phyloP scores from a whole-genome alignment of 176 grass and related monocot species.

The Saccharum spontaneum region DNA sequence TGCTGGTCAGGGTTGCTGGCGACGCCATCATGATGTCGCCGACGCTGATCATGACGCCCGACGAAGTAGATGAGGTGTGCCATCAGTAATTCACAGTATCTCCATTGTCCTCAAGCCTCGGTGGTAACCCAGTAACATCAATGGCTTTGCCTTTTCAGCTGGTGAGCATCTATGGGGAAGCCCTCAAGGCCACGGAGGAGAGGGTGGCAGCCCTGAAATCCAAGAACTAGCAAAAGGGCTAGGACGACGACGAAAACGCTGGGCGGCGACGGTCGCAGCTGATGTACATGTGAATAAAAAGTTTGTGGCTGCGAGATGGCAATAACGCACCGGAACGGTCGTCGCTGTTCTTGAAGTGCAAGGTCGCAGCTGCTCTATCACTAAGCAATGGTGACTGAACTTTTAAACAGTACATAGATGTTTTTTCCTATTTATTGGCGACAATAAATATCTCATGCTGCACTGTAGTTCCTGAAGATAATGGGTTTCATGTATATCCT shows the following conservation, averaged over 20 bases:
- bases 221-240: conserved; percentile 25
- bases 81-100: background rate
- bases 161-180: conserved; percentile 78
- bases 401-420: background rate
- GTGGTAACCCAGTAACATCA: background rate
- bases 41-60: conserved; percentile 56
- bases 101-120: background rate
- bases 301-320: background rate
- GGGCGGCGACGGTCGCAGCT: background rate
- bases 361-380: background rate
- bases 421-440: background rate
- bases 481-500: background rate
- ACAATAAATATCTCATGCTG: background rate
- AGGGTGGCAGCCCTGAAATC: conserved; percentile 72
- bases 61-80: conserved; percentile 82
- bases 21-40: conserved; percentile 97
- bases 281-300: conserved; percentile 40
- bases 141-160: conserved; percentile 39
- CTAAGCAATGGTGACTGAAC: background rate
- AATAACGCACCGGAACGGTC: background rate
- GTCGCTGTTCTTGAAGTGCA: background rate
- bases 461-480: background rate
- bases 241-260: background rate
- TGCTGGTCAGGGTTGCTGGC: conserved; percentile 83
- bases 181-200: conserved; percentile 67